Percentiles rank a stretch among this genome's conserved stretches.
phyloP scores from a whole-genome alignment of 164 flowering plant species.

The Pachysandra terminalis region DNA sequence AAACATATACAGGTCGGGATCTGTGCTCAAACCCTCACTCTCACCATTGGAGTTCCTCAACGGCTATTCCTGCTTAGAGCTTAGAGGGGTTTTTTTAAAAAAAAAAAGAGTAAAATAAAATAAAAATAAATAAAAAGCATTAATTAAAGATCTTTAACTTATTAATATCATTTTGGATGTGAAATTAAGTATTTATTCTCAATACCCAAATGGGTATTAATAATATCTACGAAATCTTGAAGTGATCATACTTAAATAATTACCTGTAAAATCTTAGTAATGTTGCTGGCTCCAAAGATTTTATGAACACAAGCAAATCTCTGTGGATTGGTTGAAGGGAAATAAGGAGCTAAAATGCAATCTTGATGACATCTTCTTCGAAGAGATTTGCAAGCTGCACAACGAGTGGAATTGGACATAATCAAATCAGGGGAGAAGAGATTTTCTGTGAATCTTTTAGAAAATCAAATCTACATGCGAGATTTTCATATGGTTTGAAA shows the following conservation, averaged over 20 bases:
- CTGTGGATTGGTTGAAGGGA: conserved; percentile 25
- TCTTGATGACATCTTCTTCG: conserved; percentile 28
- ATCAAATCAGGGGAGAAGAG: neutral
- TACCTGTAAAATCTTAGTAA: conserved; percentile 28
- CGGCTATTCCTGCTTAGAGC: no score
- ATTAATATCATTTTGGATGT: no score
- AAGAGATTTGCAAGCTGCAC: conserved; percentile 32
- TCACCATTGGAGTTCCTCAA: no score
- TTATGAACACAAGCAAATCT: conserved; percentile 29
- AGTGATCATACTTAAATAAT: neutral
- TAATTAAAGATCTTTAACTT: no score
- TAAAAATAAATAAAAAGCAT: no score
- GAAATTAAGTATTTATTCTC: no score
- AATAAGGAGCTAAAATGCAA: conserved; percentile 31
- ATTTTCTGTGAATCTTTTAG: conserved; percentile 8
- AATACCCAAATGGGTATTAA: no score
- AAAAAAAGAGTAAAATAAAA: no score
- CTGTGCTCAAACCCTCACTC: no score
- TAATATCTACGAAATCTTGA: neutral
- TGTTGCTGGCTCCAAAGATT: conserved; percentile 35
- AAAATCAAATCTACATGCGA: neutral
- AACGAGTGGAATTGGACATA: conserved; percentile 22
- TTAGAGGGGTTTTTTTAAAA: no score
- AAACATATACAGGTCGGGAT: no score
- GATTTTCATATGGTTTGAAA: conserved; percentile 10